Evolutionary conservation across 768 basidiomycete species (phyloP), one percentile per base, ranked within the genome.

Genomic region (Hydnum rufescens): DNA sequence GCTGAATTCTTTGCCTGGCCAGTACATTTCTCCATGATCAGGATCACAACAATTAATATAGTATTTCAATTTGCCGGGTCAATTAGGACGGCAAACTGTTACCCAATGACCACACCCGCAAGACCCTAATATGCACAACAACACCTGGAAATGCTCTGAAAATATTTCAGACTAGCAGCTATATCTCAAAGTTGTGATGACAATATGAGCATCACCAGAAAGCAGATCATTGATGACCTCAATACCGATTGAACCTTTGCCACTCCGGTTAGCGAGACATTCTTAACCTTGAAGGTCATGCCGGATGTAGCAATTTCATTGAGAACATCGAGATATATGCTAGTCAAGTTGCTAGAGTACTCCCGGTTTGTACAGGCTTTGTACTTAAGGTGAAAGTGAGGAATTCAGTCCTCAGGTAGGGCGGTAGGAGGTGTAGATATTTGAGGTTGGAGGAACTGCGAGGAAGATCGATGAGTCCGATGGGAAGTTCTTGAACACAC

Each of bases 121-220:
- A 99, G 75, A 67, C 95, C 95, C 30, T 97, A 75, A 64, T 99
- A 96, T 68, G 96, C 92, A 54, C 93, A 92, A 95, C 95, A 99
- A 65, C 86, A 89, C 66, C 97, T 95, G 1, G 93, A 92, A 66
- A 97, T 92, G 43, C 82, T 81, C 64, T 99, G 95, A 67, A 97
- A 99, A 66, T 92, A 99, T 65, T 96, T 90, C 55, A 8, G 82
- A 87, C 52, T 86, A 77, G 57, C 95, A 87, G 64, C 74, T 92
- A 70, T 95, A 97, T 61, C 95, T 85, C 19, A 92, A 97, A 26
- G 95, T 99, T 18, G 95, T 99, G 68, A 97, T 82, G 39, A 99
- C 84, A 56, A 96, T 86, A 58, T 88, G 90, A 16, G 90, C 89
- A 51, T 95, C 95, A 34, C 95, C 95, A 32, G 95, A 84, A 25